Evolutionary conservation across 108 stramenopile genomes (phyloP).

Genomic region (Stephanodiscus minutulus): DNA sequence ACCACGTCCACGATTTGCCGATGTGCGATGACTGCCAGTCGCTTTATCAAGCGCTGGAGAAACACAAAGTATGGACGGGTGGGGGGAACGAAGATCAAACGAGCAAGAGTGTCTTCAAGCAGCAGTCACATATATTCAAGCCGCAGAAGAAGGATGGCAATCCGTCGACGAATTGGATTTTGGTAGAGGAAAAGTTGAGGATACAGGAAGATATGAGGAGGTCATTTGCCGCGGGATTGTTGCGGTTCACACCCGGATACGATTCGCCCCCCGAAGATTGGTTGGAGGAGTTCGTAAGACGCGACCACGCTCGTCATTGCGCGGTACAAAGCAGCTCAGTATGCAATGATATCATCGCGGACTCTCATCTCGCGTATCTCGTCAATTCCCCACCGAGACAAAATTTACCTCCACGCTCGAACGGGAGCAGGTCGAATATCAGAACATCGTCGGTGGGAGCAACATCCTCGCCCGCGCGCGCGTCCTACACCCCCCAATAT

Average conservation of each 20-base stretch:
- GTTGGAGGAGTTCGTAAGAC: constrained; percentile 46
- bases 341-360: constrained; percentile 3
- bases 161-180: constrained; percentile 50
- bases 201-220: constrained; percentile 26
- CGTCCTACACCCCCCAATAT: constrained; percentile 51
- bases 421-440: constrained; percentile 10
- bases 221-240: constrained; percentile 4
- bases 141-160: constrained; percentile 43
- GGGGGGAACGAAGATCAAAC: constrained; percentile 6
- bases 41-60: constrained; percentile 32
- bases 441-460: neutral
- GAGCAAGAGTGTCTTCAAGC: constrained; percentile 19
- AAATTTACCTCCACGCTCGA: neutral
- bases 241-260: constrained; percentile 1
- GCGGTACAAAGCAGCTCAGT: neutral
- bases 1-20: constrained; percentile 42
- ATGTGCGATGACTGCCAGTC: constrained; percentile 41
- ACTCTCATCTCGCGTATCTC: constrained; percentile 19
- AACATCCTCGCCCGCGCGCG: constrained; percentile 6
- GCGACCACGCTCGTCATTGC: constrained; percentile 37
- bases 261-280: constrained; percentile 32
- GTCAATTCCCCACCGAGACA: constrained; percentile 10
- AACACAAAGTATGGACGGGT: constrained; percentile 36
- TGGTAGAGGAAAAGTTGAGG: constrained; percentile 43
- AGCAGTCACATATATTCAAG: constrained; percentile 52